Base-by-base conservation (phyloP, 176 grass and related monocot species). In the Puccinellia tenuiflora region DNA sequence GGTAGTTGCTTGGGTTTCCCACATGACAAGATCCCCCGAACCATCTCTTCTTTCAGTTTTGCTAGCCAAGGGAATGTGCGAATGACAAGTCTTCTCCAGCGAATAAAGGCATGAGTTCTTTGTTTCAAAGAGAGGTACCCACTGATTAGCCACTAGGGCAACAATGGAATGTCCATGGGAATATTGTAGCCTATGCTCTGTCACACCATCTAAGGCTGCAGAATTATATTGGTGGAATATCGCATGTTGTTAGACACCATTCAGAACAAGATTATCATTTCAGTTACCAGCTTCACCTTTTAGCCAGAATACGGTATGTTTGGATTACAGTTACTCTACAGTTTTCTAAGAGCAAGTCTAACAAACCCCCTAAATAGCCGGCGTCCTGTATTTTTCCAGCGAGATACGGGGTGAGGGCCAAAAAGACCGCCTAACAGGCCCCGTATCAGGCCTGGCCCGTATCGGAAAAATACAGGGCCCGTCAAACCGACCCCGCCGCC, bases 161-260 rank as follows among this genome's bases (percentile, higher is more conserved):
- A 39, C 68, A 14, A 35, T 22, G 28, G 68, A 67, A 75, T 88
- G 10, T 31, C 26, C 37, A n/a, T 57, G 26, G 9, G 37, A 45
- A 80, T 67, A 59, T 50, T 74, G 21, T 43, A 24, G 21, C 7
- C 10, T 45, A 48, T 80, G 14, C 46, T 35, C 28, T 76, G 25
- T 29, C 21, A 11, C 15, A 29, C 18, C 5, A 31, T n/a, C 37
- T 46, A 13, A 30, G 2, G 26, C 59, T 63, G 59, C 26, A 63
- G 31, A 54, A 62, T 3, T 65, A 45, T 79, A 77, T 79, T 34
- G 80, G 31, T 88, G 33, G 45, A 88, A 53, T 31, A 55, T 64
- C 54, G 26, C 43, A 63, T 25, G 48, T 13, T 55, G 11, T 54
- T n/a, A n/a, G 51, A 33, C 1, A 8, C 4, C 56, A 51, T 66